Conservation (phyloP, 345 rosid genomes). For the Eucalyptus urophylla region DNA sequence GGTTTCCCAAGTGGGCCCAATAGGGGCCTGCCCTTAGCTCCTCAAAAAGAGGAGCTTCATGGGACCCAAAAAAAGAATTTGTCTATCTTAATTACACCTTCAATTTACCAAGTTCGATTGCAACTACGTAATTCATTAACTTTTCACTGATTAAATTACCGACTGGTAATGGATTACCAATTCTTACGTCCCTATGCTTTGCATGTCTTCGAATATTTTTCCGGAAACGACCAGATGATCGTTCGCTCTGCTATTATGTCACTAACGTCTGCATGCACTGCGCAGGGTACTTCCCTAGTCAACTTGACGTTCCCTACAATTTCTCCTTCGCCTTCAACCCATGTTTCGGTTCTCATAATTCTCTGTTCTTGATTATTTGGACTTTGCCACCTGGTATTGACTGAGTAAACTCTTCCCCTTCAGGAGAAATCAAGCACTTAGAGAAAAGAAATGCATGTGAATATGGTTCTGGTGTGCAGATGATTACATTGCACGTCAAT, state of each 20-base stretch:
- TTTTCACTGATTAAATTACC: too few relatives aligned
- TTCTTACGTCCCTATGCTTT: not conserved
- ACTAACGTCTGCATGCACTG: not conserved
- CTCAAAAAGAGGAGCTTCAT: too few relatives aligned
- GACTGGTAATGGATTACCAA: not conserved
- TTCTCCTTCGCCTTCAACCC: not conserved
- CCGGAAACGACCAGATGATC: not conserved
- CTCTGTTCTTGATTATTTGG: not conserved
- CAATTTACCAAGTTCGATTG: too few relatives aligned
- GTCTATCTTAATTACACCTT: too few relatives aligned
- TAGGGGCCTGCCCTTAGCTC: too few relatives aligned
- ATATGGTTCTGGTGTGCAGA: not conserved
- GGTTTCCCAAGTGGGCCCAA: too few relatives aligned
- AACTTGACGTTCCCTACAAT: not conserved
- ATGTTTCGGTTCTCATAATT: not conserved
- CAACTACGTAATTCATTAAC: too few relatives aligned
- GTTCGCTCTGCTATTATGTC: not conserved
- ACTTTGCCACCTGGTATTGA: not conserved
- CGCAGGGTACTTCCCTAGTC: not conserved
- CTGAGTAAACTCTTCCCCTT: not conserved
- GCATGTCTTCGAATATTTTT: not conserved
- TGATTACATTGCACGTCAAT: not conserved
- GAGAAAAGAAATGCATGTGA: not conserved
- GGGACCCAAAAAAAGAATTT: too few relatives aligned
- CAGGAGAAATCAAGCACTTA: too few relatives aligned